Conservation (phyloP, 2,329 filamentous ascomycete species). For the Phaeoacremonium minimum region DNA sequence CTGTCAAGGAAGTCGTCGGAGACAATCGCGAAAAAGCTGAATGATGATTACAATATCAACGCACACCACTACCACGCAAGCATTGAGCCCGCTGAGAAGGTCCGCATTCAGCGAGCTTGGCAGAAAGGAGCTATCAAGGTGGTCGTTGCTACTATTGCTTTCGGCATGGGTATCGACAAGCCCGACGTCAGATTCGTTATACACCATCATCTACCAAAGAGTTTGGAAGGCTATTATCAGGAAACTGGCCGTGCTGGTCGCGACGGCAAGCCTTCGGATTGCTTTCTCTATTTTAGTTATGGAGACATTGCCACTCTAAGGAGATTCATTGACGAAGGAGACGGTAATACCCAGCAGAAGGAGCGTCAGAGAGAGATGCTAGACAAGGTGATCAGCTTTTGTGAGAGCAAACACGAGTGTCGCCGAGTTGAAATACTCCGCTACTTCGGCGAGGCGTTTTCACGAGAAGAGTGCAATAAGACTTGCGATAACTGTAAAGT, state of each 20-base stretch:
- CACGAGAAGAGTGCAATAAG: slow-evolving; percentile 63
- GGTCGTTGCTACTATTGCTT: slow-evolving; percentile 96
- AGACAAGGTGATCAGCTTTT: slow-evolving; percentile 78
- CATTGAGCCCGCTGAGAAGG: slow-evolving; percentile 65
- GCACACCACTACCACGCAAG: slow-evolving; percentile 85
- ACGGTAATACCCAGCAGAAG: slow-evolving; percentile 74
- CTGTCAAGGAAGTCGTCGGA: slow-evolving; percentile 82
- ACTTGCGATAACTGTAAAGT: slow-evolving; percentile 89
- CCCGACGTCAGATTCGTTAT: slow-evolving; percentile 94
- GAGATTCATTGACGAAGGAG: slow-evolving; percentile 78
- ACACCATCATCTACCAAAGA: slow-evolving; percentile 89
- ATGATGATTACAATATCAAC: slow-evolving; percentile 56
- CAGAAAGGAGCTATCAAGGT: slow-evolving; percentile 76
- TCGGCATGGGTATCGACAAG: slow-evolving; percentile 99
- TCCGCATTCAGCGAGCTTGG: slow-evolving; percentile 73
- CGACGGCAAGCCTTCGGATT: slow-evolving; percentile 82
- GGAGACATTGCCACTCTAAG: slow-evolving; percentile 69
- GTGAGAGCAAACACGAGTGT: slow-evolving; percentile 85
- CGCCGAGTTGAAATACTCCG: slow-evolving; percentile 80
- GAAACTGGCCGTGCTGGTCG: slow-evolving; percentile 93
- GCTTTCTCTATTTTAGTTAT: slow-evolving; percentile 86
- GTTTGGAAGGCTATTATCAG: slow-evolving; percentile 95
- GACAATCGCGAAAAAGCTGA: slow-evolving; percentile 67
- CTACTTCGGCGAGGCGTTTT: slow-evolving; percentile 92
- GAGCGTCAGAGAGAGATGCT: slow-evolving; percentile 82